Evolutionary conservation across 139 green algal genomes (phyloP).

Genomic region (Astrephomene gubernaculifera): DNA sequence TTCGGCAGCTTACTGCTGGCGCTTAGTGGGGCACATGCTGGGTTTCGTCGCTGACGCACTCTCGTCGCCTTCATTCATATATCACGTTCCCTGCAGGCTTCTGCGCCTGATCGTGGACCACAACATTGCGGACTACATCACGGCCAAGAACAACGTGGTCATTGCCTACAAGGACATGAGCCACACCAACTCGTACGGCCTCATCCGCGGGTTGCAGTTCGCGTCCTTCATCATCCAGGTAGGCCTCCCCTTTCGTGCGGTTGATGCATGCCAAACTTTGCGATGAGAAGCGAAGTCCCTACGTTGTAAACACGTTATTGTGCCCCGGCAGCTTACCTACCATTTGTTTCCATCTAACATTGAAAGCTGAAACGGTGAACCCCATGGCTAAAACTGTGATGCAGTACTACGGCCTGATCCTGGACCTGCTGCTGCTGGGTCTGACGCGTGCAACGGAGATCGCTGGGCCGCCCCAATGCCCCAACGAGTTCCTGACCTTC

Average conservation of each 20-base stretch:
- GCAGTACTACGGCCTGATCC: slow-evolving; percentile 95
- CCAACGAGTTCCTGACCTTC: slow-evolving; percentile 99
- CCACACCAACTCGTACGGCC: slow-evolving; percentile 98
- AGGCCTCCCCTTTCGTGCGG: background rate
- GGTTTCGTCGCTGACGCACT: too few species aligned
- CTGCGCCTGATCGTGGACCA: slow-evolving; percentile 98
- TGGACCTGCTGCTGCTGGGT: slow-evolving; percentile 98
- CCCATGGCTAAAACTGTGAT: too few species aligned
- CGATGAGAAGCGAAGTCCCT: too few species aligned
- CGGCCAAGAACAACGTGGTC: slow-evolving; percentile 85
- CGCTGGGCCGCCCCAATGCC: slow-evolving; percentile 89
- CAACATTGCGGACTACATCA: slow-evolving; percentile 99
- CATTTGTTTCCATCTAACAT: too few species aligned
- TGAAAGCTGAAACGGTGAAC: too few species aligned
- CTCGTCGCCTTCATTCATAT: too few species aligned
- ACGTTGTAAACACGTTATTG: too few species aligned
- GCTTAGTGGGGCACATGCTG: too few species aligned
- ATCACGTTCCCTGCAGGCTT: slow-evolving; percentile 75
- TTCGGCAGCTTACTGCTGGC: too few species aligned
- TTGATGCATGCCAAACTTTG: background rate
- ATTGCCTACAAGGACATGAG: slow-evolving; percentile 99
- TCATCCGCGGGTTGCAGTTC: slow-evolving; percentile 99
- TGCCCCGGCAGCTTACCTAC: too few species aligned
- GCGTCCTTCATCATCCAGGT: slow-evolving; percentile 92
- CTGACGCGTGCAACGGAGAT: slow-evolving; percentile 96